Conservation (phyloP, 2,329 filamentous ascomycete genomes). For the Ophidiomyces ophidiicola region DNA sequence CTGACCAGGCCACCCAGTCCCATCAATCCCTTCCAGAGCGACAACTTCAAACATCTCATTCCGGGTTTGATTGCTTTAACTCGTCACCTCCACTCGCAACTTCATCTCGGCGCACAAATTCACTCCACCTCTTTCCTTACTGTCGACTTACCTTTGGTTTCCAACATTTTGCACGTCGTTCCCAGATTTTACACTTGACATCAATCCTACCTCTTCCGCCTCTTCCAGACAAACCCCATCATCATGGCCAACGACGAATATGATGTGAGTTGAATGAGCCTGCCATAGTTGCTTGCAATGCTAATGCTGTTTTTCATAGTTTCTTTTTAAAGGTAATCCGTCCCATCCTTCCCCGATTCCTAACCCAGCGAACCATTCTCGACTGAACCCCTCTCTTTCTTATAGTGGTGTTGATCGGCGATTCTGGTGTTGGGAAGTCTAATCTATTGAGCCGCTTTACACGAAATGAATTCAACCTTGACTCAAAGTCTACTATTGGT, state of each 20-base stretch:
- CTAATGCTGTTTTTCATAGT: slow-evolving; percentile 44
- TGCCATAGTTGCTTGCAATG: not conserved
- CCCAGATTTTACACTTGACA: slow-evolving; percentile 11
- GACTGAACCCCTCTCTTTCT: not conserved
- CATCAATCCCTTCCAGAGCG: slow-evolving; percentile 1
- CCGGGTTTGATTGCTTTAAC: slow-evolving; percentile 4
- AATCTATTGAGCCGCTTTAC: slow-evolving; percentile 99
- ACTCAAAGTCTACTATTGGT: slow-evolving; percentile 98
- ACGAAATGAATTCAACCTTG: slow-evolving; percentile 98
- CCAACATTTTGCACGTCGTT: not conserved
- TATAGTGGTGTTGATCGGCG: slow-evolving; percentile 92
- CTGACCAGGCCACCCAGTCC: not conserved
- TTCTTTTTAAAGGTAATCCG: slow-evolving; percentile 87
- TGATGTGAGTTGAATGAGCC: slow-evolving; percentile 59
- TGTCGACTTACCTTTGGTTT: not conserved
- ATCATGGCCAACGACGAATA: slow-evolving; percentile 99
- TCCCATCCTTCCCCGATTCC: not conserved
- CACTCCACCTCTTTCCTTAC: not conserved
- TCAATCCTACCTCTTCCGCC: slow-evolving; percentile 19
- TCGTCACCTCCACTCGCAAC: slow-evolving; percentile 7
- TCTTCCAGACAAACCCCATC: slow-evolving; percentile 17
- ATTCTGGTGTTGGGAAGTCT: slow-evolving; percentile 98
- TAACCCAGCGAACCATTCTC: slow-evolving; percentile 1
- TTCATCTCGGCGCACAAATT: not conserved
- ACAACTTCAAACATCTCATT: slow-evolving; percentile 8